Evolutionary conservation across 495 filamentous ascomycete genomes (phyloP), one percentile per base, ranked within the genome.

Genomic region (Xylaria intraflava): DNA sequence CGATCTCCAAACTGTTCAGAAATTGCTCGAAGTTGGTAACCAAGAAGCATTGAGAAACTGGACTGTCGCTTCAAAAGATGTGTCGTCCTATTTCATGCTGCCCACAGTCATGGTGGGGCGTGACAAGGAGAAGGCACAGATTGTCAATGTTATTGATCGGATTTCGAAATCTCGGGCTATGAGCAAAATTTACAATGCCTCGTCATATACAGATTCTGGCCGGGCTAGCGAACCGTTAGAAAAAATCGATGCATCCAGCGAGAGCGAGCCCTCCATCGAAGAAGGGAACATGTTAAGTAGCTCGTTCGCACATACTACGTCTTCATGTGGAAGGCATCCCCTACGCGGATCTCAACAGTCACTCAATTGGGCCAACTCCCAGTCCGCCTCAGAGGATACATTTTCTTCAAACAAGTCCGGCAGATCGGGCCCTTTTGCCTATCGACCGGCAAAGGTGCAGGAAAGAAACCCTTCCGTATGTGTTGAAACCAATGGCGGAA

Each of bases 71-170:
- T 79, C 82, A 17, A 84, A 81, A 42, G 89, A 95, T 65, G 78
- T 93, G 0, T 92, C 88, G 1, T 90, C 88, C 2, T 90, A 90
- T 60, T 96, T 95, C 65, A 84, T 85, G 46, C 78, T 95, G 11
- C 89, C 90, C 2, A 79, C 79, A 1, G 68, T 71, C n/a, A 89
- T 90, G 80, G 83, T 93, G 51, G 90, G 90, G 16, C 80, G 89
- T 51, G 76, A 82, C 47, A 72, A 82, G 55, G 89, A 95, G 62
- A 82, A 81, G 40, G 69, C 81, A 17, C 78, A 75, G 51, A 79
- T 95, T 10, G 68, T 90, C 5, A 82, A 74, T 50, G 74, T 91
- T 4, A 85, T 94, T 29, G 83, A 92, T 49, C 83, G 81, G 43
- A 82, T 87, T 22, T 77, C 83, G 8, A 81, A 73, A 58, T 78